Evolutionary conservation across 176 grass and related monocot genomes (phyloP).

Genomic region (Leersia perrieri): DNA sequence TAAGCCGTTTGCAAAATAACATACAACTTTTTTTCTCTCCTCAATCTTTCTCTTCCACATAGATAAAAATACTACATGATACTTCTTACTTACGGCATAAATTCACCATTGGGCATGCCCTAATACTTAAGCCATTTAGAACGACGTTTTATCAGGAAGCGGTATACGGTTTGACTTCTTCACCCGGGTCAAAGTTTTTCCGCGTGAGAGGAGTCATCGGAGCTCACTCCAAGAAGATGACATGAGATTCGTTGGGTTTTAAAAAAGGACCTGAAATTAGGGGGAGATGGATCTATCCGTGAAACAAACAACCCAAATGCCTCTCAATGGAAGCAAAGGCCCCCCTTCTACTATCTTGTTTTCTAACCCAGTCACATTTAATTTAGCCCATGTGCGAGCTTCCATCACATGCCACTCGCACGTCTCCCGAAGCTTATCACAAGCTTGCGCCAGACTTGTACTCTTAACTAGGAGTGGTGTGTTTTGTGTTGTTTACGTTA

Average conservation of each 20-base stretch:
- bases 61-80: too few relatives aligned
- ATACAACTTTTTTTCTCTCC: too few relatives aligned
- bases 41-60: too few relatives aligned
- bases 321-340: conserved; percentile 39
- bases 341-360: background rate
- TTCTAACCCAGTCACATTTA: conserved; percentile 11
- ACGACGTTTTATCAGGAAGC: too few relatives aligned
- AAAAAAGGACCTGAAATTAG: conserved; percentile 11
- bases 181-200: background rate
- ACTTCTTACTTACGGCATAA: too few relatives aligned
- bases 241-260: background rate
- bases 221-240: background rate
- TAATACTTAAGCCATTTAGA: too few relatives aligned
- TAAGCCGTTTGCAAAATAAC: too few relatives aligned
- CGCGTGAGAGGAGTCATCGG: background rate
- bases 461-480: background rate
- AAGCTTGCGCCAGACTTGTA: background rate
- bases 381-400: conserved; percentile 36
- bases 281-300: conserved; percentile 9
- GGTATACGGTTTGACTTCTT: background rate
- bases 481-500: conserved; percentile 26
- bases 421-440: conserved; percentile 32
- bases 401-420: conserved; percentile 18
- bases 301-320: background rate
- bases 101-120: too few relatives aligned